Base-by-base conservation (phyloP, 441 rosid genomes). In the Raphanus hybrid region DNA sequence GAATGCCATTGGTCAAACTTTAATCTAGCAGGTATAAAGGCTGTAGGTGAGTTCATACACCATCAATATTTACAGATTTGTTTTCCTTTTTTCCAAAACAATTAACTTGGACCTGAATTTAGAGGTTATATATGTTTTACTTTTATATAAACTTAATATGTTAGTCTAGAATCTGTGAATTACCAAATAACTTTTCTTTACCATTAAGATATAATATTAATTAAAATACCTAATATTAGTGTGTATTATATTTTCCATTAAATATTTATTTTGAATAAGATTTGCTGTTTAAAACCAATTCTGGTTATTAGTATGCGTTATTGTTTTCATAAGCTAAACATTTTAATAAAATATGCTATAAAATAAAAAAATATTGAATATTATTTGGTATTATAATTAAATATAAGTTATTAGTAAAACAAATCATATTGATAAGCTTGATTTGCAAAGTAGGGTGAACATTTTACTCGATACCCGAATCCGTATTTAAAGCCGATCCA, bases 41-140 rank as follows among this genome's bases (percentile, higher is more conserved):
- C 12, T 66, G 70, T 43, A 12, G 12, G 43, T 67, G 67, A 59
- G 9, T 61, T 43, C 37, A 45, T 18, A 32, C n/a, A 9, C 10
- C 60, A 18, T 20, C 37, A 69, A 14, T 68, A 34, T 50, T 23
- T 37, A 69, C 34, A 76, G 58, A 15, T 52, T 52, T 52, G 6
- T 50, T 52, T 52, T 52, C 4, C 10, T 10, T 26, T 69, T 39
- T 37, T 3, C 48, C 58, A 52, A 64, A 14, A 45, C 35, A 45
- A 45, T 43, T 32, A 52, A 3, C 23, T 60, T 41, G 70, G 50
- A 76, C 26, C 75, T 70, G 0, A 57, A 41, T 77, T 57, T 77
- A 77, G 76, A 43, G 58, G 2, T 77, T 77, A 9, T 18, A 18
- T 18, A 18, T 45, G 23, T 4, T 32, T 71, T 29, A 52, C 67